phyloP scores from a whole-genome alignment of 1,284 basidiomycete species.

The Ustilago shanxiensis region DNA sequence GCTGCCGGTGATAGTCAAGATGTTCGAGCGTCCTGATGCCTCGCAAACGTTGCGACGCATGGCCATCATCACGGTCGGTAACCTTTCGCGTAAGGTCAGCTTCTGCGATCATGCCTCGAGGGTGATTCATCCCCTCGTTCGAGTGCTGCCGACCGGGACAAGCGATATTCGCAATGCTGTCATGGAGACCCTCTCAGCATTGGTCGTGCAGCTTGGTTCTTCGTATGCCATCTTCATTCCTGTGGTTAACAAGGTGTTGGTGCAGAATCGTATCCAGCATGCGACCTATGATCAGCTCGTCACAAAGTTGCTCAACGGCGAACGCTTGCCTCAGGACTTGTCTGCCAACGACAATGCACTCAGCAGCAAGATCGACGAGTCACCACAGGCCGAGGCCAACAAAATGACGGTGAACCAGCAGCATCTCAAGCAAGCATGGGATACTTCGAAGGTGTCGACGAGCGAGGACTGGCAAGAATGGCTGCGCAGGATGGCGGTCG shows the following conservation, averaged over 20 bases:
- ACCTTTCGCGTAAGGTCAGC: constrained; percentile 91
- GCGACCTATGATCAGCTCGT: constrained; percentile 89
- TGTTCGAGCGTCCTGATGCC: constrained; percentile 87
- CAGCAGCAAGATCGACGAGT: constrained; percentile 69
- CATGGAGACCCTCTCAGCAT: constrained; percentile 92
- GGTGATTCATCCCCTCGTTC: constrained; percentile 94
- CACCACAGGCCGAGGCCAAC: constrained; percentile 73
- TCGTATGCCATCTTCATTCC: constrained; percentile 98
- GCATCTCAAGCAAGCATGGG: constrained; percentile 97
- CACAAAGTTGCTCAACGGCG: constrained; percentile 89
- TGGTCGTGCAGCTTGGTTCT: constrained; percentile 91
- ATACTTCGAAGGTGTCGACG: constrained; percentile 82
- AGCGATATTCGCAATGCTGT: constrained; percentile 84
- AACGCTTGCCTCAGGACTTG: constrained; percentile 81
- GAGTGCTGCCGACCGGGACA: constrained; percentile 85
- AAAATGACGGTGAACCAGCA: constrained; percentile 97
- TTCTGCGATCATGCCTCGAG: constrained; percentile 98
- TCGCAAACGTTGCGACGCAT: constrained; percentile 83
- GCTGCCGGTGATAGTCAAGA: constrained; percentile 91
- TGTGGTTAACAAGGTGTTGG: constrained; percentile 90
- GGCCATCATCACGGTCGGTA: constrained; percentile 91
- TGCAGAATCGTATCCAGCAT: constrained; percentile 85
- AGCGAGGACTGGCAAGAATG: constrained; percentile 94
- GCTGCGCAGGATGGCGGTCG: constrained; percentile 92
- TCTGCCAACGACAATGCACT: constrained; percentile 51